phyloP scores from a whole-genome alignment of 768 basidiomycete genomes.

The Auriscalpium microsporum region DNA sequence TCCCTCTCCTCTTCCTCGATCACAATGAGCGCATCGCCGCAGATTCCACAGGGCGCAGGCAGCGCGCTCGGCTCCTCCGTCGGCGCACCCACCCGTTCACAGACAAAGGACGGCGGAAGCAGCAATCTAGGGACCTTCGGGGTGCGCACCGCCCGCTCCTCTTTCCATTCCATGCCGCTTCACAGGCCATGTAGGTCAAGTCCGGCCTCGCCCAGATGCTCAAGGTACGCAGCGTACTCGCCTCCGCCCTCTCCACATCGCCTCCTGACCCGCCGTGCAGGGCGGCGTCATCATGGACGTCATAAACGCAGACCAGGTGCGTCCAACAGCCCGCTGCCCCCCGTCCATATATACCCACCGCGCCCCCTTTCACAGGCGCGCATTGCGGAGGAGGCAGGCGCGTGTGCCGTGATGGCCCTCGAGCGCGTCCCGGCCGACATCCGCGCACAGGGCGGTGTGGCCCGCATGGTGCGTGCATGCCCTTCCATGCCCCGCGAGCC shows the following conservation, averaged over 20 bases:
- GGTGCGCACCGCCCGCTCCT: conserved; percentile 28
- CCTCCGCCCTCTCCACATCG: neutral
- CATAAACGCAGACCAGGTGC: conserved; percentile 62
- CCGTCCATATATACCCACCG: neutral
- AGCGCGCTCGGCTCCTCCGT: conserved; percentile 31
- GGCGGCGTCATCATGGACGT: conserved; percentile 97
- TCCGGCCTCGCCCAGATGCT: conserved; percentile 96
- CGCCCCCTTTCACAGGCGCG: conserved; percentile 57
- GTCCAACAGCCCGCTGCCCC: conserved; percentile 1
- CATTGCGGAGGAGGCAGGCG: conserved; percentile 95
- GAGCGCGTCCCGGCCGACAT: conserved; percentile 96
- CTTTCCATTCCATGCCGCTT: conserved; percentile 1
- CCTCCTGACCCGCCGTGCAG: conserved; percentile 24
- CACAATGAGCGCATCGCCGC: conserved; percentile 21
- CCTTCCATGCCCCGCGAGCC: neutral
- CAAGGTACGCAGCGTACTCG: conserved; percentile 54
- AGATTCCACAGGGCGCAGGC: conserved; percentile 27
- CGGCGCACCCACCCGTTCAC: conserved; percentile 44
- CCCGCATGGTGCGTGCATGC: conserved; percentile 70
- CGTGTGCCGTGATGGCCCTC: conserved; percentile 96
- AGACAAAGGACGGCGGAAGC: conserved; percentile 39
- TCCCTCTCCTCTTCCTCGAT: neutral
- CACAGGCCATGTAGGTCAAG: conserved; percentile 54
- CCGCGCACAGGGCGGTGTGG: conserved; percentile 84
- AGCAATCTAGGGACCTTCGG: conserved; percentile 67